Conservation (phyloP, 805 yeast species). For the Vanderwaltozyma verrucispora region DNA sequence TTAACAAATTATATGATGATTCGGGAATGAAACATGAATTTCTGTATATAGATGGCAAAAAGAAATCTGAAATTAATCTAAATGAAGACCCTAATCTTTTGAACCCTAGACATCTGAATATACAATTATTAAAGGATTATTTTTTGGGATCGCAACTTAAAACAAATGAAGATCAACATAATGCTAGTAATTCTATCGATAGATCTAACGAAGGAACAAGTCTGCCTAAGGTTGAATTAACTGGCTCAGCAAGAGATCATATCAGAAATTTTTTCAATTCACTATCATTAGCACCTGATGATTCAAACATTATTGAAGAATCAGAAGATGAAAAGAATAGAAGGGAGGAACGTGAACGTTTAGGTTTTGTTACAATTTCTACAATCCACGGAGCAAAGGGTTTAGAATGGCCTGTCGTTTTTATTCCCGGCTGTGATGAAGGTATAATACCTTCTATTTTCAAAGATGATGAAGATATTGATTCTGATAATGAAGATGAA, state of each 20-base stretch:
- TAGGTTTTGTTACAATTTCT: conserved; percentile 43
- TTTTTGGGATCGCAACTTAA: conserved; percentile 8
- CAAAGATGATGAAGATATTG: conserved; percentile 18
- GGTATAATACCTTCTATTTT: conserved; percentile 53
- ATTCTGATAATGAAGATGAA: conserved; percentile 8
- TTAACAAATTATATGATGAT: conserved; percentile 21
- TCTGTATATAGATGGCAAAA: conserved; percentile 18
- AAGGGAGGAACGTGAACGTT: conserved; percentile 13
- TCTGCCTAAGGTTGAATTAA: background rate
- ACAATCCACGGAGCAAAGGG: conserved; percentile 94
- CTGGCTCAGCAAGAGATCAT: conserved; percentile 2
- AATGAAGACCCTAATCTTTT: conserved; percentile 13
- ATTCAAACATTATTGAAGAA: conserved; percentile 3
- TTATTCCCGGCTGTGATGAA: conserved; percentile 62
- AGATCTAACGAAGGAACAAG: background rate
- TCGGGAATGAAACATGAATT: conserved; percentile 24
- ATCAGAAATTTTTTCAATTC: conserved; percentile 30
- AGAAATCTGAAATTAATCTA: conserved; percentile 12
- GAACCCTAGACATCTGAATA: conserved; percentile 23
- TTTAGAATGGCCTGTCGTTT: conserved; percentile 89
- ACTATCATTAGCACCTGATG: conserved; percentile 25
- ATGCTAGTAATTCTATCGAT: conserved; percentile 1
- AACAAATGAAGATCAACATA: background rate
- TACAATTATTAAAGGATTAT: conserved; percentile 16
- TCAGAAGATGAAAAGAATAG: conserved; percentile 8